Percentiles rank a stretch among this genome's conserved stretches.
These are phyloP conservation scores for Alliaria petiolata DNA, from an alignment of 345 rosid genomes.

Conservation along the genomic window DNA sequence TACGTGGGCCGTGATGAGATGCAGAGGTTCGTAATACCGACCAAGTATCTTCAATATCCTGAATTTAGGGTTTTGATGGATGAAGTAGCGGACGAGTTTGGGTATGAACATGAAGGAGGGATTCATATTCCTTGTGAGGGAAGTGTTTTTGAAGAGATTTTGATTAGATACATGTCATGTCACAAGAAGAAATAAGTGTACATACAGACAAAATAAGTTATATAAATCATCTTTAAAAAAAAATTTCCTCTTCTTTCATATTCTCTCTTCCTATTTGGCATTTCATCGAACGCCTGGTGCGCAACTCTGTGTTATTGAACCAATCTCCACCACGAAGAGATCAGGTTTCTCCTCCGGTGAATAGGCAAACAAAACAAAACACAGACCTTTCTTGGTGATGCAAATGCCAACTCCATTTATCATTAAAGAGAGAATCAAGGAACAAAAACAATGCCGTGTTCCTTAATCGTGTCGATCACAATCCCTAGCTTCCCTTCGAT, in stretches of 20 bases:
- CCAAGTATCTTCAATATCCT: conserved; percentile 43
- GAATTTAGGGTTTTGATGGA: conserved; percentile 66
- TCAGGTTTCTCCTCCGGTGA: too few relatives aligned
- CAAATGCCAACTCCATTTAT: neutral
- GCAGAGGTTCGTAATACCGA: conserved; percentile 64
- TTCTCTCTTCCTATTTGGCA: neutral
- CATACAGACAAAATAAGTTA: neutral
- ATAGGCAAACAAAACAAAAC: neutral
- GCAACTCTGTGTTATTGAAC: too few relatives aligned
- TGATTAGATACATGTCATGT: conserved; percentile 36
- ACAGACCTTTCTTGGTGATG: neutral
- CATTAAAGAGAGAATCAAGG: conserved; percentile 17
- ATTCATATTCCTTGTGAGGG: conserved; percentile 61
- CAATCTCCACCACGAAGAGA: too few relatives aligned
- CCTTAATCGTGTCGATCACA: conserved; percentile 80
- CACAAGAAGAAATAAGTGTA: conserved; percentile 30
- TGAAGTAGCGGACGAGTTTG: conserved; percentile 55
- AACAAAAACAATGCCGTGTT: conserved; percentile 63
- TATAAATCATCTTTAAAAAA: neutral
- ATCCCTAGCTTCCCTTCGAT: conserved; percentile 91
- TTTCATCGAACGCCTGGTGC: too few relatives aligned
- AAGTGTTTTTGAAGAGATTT: conserved; percentile 47
- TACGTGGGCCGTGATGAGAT: conserved; percentile 46
- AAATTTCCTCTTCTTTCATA: neutral
- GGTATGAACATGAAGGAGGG: conserved; percentile 53